A percentile compares a stretch with the other conserved stretches of the same genome.
Evolutionary conservation across 768 basidiomycete species (phyloP).

Genomic region (Termitomyces sp.): DNA sequence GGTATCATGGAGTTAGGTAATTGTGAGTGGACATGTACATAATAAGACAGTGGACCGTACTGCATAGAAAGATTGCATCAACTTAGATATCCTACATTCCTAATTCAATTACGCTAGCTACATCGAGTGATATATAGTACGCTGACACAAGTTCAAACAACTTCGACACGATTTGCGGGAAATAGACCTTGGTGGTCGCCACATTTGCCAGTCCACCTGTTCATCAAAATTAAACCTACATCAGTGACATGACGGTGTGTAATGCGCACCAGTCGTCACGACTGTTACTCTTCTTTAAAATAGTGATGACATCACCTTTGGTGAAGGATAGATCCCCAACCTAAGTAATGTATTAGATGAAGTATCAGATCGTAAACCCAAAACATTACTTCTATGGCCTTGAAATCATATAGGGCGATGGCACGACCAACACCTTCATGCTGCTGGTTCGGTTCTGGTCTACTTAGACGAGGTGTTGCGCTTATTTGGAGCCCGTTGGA

Average conservation of each 20-base stretch:
- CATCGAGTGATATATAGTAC: neutral
- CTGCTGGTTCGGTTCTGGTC: slow-evolving; percentile 41
- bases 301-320: slow-evolving; percentile 68
- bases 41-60: neutral
- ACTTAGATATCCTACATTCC: neutral
- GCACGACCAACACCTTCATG: slow-evolving; percentile 64
- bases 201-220: slow-evolving; percentile 76
- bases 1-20: slow-evolving; percentile 20
- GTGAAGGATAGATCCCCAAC: slow-evolving; percentile 69
- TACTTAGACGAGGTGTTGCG: slow-evolving; percentile 10
- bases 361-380: neutral
- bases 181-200: slow-evolving; percentile 60
- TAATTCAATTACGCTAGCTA: neutral
- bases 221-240: neutral
- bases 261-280: slow-evolving; percentile 64
- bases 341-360: slow-evolving; percentile 26
- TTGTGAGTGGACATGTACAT: neutral
- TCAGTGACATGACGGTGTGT: neutral
- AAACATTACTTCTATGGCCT: slow-evolving; percentile 57
- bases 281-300: slow-evolving; percentile 65
- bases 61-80: neutral
- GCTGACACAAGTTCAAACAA: slow-evolving; percentile 28
- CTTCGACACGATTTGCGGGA: slow-evolving; percentile 81
- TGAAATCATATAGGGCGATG: slow-evolving; percentile 69
- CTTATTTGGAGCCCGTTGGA: neutral